Percentiles rank a stretch among this genome's conserved stretches.
Conservation (phyloP, 108 stramenopile species). For the Pinguiococcus pyrenoidosus region DNA sequence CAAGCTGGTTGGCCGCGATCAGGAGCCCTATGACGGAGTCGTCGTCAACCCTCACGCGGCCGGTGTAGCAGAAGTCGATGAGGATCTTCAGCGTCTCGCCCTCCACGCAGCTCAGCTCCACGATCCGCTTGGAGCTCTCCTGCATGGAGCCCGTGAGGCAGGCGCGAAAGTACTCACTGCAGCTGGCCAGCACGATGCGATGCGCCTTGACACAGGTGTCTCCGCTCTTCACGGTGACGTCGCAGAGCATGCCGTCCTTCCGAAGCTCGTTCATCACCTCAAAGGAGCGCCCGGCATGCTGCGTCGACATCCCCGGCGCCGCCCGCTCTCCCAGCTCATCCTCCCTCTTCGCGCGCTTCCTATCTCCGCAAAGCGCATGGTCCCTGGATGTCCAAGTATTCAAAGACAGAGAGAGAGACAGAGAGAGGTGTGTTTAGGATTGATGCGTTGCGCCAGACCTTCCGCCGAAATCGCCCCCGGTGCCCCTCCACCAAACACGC, state of each 20-base stretch:
- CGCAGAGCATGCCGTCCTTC: not conserved
- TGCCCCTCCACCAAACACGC: no score
- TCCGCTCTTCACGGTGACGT: not conserved
- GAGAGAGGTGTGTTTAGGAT: no score
- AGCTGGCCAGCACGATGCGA: not conserved
- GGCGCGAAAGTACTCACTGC: constrained; percentile 2
- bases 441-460: no score
- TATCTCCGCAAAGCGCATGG: no score
- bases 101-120: not conserved
- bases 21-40: constrained; percentile 1
- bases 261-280: not conserved
- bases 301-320: no score
- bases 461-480: no score
- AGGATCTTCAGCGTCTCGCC: not conserved
- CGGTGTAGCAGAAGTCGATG: not conserved
- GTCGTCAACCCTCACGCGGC: not conserved
- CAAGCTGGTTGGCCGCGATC: not conserved
- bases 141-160: constrained; percentile 1
- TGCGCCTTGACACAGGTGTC: not conserved
- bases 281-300: no score
- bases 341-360: no score
- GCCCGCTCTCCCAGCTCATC: no score
- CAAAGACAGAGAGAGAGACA: no score
- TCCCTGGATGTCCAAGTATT: no score
- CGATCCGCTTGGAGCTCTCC: not conserved